These are phyloP conservation scores for Begonia peltatifolia DNA, from an alignment of 306 rosid genomes.

Conservation along the genomic window DNA sequence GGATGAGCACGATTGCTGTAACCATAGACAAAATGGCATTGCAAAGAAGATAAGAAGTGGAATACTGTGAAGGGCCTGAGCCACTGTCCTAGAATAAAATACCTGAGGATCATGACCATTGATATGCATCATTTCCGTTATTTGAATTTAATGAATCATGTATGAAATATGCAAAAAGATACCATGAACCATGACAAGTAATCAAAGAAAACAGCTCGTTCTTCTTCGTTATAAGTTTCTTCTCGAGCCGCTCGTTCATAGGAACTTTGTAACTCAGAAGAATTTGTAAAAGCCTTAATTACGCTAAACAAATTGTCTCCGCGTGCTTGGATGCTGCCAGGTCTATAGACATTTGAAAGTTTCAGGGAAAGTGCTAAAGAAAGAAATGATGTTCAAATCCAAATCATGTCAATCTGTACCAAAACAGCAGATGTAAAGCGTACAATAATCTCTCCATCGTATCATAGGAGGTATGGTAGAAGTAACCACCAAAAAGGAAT, in stretches of 20 bases:
- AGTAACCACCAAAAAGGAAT: conserved; percentile 93
- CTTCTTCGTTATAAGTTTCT: conserved; percentile 30
- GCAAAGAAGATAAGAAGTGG: conserved; percentile 57
- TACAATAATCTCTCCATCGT: conserved; percentile 88
- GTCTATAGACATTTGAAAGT: conserved; percentile 41
- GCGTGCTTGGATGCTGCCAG: conserved; percentile 98
- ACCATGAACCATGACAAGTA: conserved; percentile 88
- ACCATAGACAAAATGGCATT: conserved; percentile 27
- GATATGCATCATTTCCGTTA: conserved; percentile 5
- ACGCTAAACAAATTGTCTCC: conserved; percentile 90
- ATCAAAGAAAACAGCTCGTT: conserved; percentile 83
- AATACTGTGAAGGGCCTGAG: conserved; percentile 61
- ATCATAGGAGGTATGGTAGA: conserved; percentile 95
- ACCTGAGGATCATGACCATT: conserved; percentile 35
- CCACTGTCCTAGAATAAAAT: conserved; percentile 68
- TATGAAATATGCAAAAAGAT: conserved; percentile 19
- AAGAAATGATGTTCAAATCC: conserved; percentile 13
- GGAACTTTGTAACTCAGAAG: conserved; percentile 50
- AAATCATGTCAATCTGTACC: conserved; percentile 29
- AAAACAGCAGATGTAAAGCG: conserved; percentile 42
- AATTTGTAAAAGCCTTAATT: conserved; percentile 65
- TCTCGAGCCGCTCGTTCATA: conserved; percentile 30
- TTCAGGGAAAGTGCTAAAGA: conserved; percentile 31
- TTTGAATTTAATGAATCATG: conserved; percentile 11
- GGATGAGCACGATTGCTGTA: conserved; percentile 21